Base-by-base conservation (phyloP, 1,284 basidiomycete genomes). In the Ceratobasidium sp. region DNA sequence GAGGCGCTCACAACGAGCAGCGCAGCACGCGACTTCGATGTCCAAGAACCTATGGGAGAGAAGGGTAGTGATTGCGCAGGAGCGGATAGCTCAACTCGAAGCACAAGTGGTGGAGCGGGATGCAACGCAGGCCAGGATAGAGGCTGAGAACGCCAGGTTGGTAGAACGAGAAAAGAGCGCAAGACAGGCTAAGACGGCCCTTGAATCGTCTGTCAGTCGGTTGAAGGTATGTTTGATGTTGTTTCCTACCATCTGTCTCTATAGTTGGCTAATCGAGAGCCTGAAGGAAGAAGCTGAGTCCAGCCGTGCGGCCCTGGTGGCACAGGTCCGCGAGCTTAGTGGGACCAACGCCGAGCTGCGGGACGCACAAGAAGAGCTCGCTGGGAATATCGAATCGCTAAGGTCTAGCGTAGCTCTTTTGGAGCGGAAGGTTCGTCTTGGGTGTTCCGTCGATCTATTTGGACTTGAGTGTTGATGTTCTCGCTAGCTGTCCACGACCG, bases 181-280 rank as follows among this genome's bases (percentile, higher is more conserved):
- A 6, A 50, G 57, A 24, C 56, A 72, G 0, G 84, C 86, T 8
- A 89, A 88, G 77, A 80, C 86, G 15, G 89, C 91, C 45, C 82
- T 91, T 36, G 90, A 93, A 79, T 85, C 86, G 17, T 89, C 89
- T 79, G 81, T 92, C 9, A 83, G 88, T 22, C 89, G 92, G 81
- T 88, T 86, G 77, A 88, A 90, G 31, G 75, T 8, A 78, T 82
- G 19, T 84, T 90, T 27, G 90, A 89, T 54, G 81, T 86, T 59
- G 83, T 92, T 5, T 88, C 78, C n/a, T 91, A 93, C 78, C 81
- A 4, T 90, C 44, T 83, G 89, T n/a, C 91, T 41, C 84, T 82
- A 83, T 91, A 53, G 82, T 27, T 7, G 67, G 69, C 88, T 0
- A 88, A 89, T 69, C 81, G 87, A 1, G 9, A 22, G 22, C 15